Conservation (phyloP, 371 early-diverging fungal species). For the Actinomortierella ambigua region DNA sequence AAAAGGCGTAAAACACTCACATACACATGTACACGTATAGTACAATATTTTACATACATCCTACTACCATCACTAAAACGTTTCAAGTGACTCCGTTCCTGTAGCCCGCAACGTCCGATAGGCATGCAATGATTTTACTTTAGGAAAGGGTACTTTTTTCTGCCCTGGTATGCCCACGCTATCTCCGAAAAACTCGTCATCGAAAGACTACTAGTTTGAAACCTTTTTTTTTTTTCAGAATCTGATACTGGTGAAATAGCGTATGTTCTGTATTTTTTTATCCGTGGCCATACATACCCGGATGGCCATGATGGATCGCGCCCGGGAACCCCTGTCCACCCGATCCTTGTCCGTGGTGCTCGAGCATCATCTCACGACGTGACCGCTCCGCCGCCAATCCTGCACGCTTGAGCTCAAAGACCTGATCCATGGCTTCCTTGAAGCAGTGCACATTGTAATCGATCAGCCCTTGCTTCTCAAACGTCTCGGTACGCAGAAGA, state of each 20-base stretch:
- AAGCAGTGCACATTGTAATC: constrained; percentile 89
- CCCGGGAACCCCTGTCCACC: constrained; percentile 19
- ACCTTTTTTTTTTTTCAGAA: too few species aligned
- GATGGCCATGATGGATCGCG: constrained; percentile 14
- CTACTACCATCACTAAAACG: too few species aligned
- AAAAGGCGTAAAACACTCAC: not conserved
- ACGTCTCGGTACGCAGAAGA: constrained; percentile 83
- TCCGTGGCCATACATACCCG: constrained; percentile 37
- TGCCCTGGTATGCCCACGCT: too few species aligned
- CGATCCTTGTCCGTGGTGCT: constrained; percentile 26
- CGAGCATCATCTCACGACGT: constrained; percentile 32
- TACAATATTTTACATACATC: too few species aligned
- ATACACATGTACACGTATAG: too few species aligned
- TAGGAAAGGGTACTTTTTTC: too few species aligned
- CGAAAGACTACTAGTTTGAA: too few species aligned
- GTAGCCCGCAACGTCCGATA: too few species aligned
- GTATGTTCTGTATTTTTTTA: not conserved
- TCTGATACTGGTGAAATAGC: too few species aligned
- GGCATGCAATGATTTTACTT: too few species aligned
- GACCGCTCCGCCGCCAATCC: constrained; percentile 15
- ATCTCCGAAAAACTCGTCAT: too few species aligned
- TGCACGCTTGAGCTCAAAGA: constrained; percentile 62
- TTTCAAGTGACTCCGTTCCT: too few species aligned
- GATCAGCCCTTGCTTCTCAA: constrained; percentile 87
- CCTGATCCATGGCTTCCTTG: constrained; percentile 73